These are phyloP conservation scores for Hericium erinaceus DNA, from an alignment of 768 basidiomycete species.

Conservation along the genomic window DNA sequence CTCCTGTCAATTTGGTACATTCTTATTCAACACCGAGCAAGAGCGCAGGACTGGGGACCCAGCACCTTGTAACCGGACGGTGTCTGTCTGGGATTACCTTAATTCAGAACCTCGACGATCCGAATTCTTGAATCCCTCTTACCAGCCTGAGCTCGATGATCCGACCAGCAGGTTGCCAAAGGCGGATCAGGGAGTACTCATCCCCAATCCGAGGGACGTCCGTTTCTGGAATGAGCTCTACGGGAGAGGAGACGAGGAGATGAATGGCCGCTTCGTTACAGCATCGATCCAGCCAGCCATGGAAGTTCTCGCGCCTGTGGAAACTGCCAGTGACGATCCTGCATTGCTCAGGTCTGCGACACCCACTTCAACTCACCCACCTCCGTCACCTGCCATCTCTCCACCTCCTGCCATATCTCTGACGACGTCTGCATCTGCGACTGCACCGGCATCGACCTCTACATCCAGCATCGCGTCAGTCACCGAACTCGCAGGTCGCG, in stretches of 20 bases:
- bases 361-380: slow-evolving; percentile 28
- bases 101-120: slow-evolving; percentile 58
- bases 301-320: slow-evolving; percentile 44
- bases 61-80: slow-evolving; percentile 51
- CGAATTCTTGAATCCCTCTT: slow-evolving; percentile 59
- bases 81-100: slow-evolving; percentile 82
- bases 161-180: slow-evolving; percentile 45
- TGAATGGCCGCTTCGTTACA: slow-evolving; percentile 71
- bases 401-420: background rate
- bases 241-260: slow-evolving; percentile 86
- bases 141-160: slow-evolving; percentile 70
- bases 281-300: slow-evolving; percentile 29
- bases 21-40: slow-evolving; percentile 83
- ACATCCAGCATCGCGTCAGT: background rate
- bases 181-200: slow-evolving; percentile 85
- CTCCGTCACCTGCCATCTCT: slow-evolving; percentile 20
- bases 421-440: background rate
- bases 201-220: slow-evolving; percentile 84
- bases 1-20: slow-evolving; percentile 92
- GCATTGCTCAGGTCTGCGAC: slow-evolving; percentile 29
- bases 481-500: background rate
- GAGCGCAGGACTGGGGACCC: slow-evolving; percentile 58
- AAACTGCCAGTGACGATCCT: slow-evolving; percentile 52
- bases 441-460: slow-evolving; percentile 5
- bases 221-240: slow-evolving; percentile 92